A percentile compares a stretch with the other conserved stretches of the same genome.
These are phyloP conservation scores for Iris macrosiphon DNA, from an alignment of 106 monocot species.

Conservation along the genomic window DNA sequence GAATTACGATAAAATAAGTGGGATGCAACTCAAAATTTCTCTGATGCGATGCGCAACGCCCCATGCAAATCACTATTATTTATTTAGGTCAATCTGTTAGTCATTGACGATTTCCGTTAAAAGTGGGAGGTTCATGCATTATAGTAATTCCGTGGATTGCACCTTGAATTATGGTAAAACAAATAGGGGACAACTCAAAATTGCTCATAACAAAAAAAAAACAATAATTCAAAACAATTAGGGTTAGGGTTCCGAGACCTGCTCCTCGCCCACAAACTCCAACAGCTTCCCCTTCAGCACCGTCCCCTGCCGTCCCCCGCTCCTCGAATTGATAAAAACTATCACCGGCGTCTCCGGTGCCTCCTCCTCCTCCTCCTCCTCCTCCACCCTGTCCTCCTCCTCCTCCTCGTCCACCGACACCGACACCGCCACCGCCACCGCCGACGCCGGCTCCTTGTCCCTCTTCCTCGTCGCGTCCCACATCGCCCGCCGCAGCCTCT, in stretches of 20 bases:
- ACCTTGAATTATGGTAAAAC: too few relatives aligned
- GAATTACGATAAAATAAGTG: too few relatives aligned
- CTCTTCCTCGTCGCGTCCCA: conserved; percentile 20
- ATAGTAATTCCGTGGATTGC: too few relatives aligned
- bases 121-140: too few relatives aligned
- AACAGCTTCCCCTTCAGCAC: conserved; percentile 29
- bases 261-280: conserved; percentile 34
- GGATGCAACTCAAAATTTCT: too few relatives aligned
- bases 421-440: neutral
- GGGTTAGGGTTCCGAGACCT: conserved; percentile 17
- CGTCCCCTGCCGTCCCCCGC: conserved; percentile 49
- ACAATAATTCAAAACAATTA: too few relatives aligned
- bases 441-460: conserved; percentile 6
- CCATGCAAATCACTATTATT: too few relatives aligned
- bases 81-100: too few relatives aligned
- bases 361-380: neutral
- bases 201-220: too few relatives aligned
- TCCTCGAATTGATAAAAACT: conserved; percentile 47
- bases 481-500: conserved; percentile 22
- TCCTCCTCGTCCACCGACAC: neutral
- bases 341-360: conserved; percentile 44
- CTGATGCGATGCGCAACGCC: too few relatives aligned
- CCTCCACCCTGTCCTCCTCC: conserved; percentile 3
- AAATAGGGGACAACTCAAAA: too few relatives aligned
- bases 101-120: too few relatives aligned